A percentile compares a stretch with the other conserved stretches of the same genome.
phyloP scores from a whole-genome alignment of 768 basidiomycete species.

The Psilocybe subaeruginosa region DNA sequence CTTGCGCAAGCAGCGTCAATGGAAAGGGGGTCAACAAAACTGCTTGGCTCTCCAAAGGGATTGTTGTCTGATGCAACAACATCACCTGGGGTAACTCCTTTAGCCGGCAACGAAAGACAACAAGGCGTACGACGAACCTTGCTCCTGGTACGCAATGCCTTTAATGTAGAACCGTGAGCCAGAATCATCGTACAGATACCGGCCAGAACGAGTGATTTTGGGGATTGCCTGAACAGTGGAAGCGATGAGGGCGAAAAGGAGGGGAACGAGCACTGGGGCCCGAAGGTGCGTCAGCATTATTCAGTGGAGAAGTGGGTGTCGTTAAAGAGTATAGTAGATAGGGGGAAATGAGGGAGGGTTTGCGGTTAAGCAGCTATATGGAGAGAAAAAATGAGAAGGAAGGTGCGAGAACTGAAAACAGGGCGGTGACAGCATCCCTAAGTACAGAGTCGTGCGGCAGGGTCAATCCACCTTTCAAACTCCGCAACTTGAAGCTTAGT shows the following conservation, averaged over 20 bases:
- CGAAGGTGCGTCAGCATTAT: constrained; percentile 22
- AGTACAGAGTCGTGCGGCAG: neutral
- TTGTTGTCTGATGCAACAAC: constrained; percentile 54
- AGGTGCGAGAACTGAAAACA: neutral
- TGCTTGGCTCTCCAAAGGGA: constrained; percentile 71
- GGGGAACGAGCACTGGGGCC: constrained; percentile 38
- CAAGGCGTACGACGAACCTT: constrained; percentile 48
- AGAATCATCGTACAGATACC: constrained; percentile 78
- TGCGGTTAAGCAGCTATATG: neutral
- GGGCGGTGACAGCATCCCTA: neutral
- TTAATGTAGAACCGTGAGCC: constrained; percentile 88
- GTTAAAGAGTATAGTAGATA: neutral
- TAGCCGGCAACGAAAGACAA: neutral
- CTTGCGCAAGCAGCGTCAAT: constrained; percentile 68
- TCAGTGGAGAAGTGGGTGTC: neutral
- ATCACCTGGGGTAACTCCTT: constrained; percentile 29
- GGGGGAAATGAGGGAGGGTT: constrained; percentile 14
- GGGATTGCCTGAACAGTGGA: constrained; percentile 67
- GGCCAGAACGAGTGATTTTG: constrained; percentile 68
- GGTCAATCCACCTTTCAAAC: constrained; percentile 5
- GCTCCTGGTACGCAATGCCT: constrained; percentile 83
- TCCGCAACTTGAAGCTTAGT: constrained; percentile 1
- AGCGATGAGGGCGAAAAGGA: constrained; percentile 42
- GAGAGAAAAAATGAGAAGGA: constrained; percentile 4
- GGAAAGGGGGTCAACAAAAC: constrained; percentile 81